Conservation (phyloP, 1,284 basidiomycete species). For the Ustilago hordei region DNA sequence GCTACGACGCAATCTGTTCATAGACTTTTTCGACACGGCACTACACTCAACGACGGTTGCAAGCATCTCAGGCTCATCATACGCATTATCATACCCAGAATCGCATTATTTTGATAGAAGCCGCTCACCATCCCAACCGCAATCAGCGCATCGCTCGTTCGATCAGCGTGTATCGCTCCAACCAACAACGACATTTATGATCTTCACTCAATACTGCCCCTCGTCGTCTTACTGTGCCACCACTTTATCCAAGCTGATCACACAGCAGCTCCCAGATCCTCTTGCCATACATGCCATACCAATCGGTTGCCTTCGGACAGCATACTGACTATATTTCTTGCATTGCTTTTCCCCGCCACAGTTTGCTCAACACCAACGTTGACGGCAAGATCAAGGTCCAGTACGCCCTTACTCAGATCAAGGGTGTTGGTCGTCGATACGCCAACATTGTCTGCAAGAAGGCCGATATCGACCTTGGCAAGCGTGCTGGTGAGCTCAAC, state of each 20-base stretch:
- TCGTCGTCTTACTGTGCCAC: background rate
- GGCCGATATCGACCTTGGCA: slow-evolving; percentile 98
- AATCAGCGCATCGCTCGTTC: background rate
- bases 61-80: too few relatives aligned
- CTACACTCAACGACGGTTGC: too few relatives aligned
- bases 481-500: slow-evolving; percentile 95
- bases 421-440: slow-evolving; percentile 99
- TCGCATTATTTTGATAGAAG: background rate
- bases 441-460: slow-evolving; percentile 99
- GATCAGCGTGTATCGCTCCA: background rate
- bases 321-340: slow-evolving; percentile 5
- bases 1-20: too few relatives aligned
- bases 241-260: slow-evolving; percentile 7
- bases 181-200: background rate
- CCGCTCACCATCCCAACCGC: background rate
- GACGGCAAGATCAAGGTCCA: slow-evolving; percentile 95
- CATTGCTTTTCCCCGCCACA: slow-evolving; percentile 8
- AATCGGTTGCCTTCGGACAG: background rate
- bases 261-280: slow-evolving; percentile 18
- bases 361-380: slow-evolving; percentile 99
- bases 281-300: too few relatives aligned
- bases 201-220: slow-evolving; percentile 7
- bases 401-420: slow-evolving; percentile 79
- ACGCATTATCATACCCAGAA: too few relatives aligned
- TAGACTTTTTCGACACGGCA: too few relatives aligned